phyloP scores from a whole-genome alignment of 345 rosid genomes.

The Bruguiera parviflora region DNA sequence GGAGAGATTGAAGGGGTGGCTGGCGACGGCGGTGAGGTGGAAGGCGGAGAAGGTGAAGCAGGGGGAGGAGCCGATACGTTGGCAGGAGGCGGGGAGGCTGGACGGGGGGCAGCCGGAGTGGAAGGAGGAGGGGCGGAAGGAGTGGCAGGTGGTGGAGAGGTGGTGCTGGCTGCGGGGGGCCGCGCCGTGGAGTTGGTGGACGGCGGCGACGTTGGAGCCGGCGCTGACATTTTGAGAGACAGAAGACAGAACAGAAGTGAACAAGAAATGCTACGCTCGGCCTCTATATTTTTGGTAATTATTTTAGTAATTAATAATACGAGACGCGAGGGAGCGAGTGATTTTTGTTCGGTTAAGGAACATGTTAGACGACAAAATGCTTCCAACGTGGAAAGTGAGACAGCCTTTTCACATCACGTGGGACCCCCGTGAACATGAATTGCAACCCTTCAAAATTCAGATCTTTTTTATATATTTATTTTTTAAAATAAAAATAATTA shows the following conservation, averaged over 20 bases:
- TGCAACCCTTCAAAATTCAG: too few relatives aligned
- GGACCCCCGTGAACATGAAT: too few relatives aligned
- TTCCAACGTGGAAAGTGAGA: too few relatives aligned
- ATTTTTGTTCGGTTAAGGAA: not conserved
- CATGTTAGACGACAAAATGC: not conserved
- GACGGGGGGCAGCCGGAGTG: conserved; percentile 32
- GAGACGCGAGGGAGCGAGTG: too few relatives aligned
- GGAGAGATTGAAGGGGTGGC: conserved; percentile 35
- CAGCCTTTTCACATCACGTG: too few relatives aligned
- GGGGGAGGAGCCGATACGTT: conserved; percentile 26
- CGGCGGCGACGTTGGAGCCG: conserved; percentile 33
- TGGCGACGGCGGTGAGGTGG: conserved; percentile 24
- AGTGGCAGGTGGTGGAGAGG: conserved; percentile 36
- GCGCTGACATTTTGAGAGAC: conserved; percentile 40
- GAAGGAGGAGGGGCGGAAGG: conserved; percentile 40
- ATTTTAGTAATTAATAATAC: not conserved
- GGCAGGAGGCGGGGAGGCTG: conserved; percentile 29
- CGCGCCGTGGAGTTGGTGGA: conserved; percentile 32
- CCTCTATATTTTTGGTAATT: not conserved
- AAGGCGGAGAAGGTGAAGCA: conserved; percentile 28
- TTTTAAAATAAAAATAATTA: too few relatives aligned
- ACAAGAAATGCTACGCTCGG: not conserved
- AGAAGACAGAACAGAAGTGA: too few relatives aligned
- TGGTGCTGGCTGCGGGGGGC: conserved; percentile 20
- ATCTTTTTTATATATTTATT: too few relatives aligned